Evolutionary conservation across 2,329 filamentous ascomycete genomes (phyloP).

Genomic region (Pseudogymnoascus sp.): DNA sequence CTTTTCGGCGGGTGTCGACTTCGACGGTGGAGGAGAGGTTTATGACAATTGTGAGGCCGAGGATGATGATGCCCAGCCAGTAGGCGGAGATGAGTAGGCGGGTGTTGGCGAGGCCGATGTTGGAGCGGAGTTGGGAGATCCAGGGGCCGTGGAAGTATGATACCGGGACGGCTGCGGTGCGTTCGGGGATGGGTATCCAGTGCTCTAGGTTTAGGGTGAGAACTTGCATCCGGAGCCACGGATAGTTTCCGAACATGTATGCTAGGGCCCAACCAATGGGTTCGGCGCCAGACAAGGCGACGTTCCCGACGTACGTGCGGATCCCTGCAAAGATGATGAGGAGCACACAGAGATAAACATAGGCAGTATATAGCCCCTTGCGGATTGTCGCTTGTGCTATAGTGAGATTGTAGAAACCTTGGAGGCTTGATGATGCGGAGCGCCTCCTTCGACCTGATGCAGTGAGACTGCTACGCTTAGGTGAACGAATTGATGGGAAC

Average conservation of each 20-base stretch:
- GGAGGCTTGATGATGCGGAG: slow-evolving; percentile 53
- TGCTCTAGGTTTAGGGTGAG: slow-evolving; percentile 57
- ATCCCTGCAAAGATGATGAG: slow-evolving; percentile 62
- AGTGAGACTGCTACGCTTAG: slow-evolving; percentile 30
- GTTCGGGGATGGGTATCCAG: slow-evolving; percentile 64
- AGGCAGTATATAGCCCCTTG: slow-evolving; percentile 77
- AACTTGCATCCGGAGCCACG: slow-evolving; percentile 62
- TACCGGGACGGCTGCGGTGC: slow-evolving; percentile 9
- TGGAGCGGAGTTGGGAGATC: slow-evolving; percentile 55
- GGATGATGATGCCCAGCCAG: slow-evolving; percentile 59
- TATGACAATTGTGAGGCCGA: slow-evolving; percentile 68
- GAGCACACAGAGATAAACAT: slow-evolving; percentile 63
- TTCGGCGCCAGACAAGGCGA: slow-evolving; percentile 64
- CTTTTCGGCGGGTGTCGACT: slow-evolving; percentile 91
- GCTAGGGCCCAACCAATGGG: slow-evolving; percentile 88
- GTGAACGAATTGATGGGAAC: background rate
- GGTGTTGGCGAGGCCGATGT: slow-evolving; percentile 69
- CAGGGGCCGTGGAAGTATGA: slow-evolving; percentile 37
- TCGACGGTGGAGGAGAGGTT: slow-evolving; percentile 69
- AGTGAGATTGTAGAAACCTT: slow-evolving; percentile 73
- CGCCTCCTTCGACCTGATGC: slow-evolving; percentile 59
- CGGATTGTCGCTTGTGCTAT: slow-evolving; percentile 64
- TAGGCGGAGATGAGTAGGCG: slow-evolving; percentile 70
- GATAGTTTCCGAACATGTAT: slow-evolving; percentile 76
- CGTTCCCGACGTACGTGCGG: slow-evolving; percentile 56